phyloP scores from a whole-genome alignment of 345 rosid species.

The Viola odorata region DNA sequence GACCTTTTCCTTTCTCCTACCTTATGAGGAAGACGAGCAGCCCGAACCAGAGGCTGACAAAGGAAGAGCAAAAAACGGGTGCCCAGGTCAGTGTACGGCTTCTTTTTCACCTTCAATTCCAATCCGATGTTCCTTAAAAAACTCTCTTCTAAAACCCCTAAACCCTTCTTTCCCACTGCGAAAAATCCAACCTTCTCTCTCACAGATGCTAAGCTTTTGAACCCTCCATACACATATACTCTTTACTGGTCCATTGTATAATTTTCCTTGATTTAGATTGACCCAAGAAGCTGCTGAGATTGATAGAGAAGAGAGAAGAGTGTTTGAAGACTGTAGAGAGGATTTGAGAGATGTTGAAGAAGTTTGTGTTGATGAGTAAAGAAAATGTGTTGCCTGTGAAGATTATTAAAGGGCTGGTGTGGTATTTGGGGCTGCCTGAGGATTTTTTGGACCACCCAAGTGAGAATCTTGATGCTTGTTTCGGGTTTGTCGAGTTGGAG shows the following conservation, averaged over 20 bases:
- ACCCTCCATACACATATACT: conserved; percentile 12
- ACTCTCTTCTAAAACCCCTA: conserved; percentile 30
- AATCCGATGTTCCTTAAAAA: conserved; percentile 31
- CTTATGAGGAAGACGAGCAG: no score
- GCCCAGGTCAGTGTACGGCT: no score
- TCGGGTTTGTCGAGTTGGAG: conserved; percentile 62
- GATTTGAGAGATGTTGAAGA: conserved; percentile 57
- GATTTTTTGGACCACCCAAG: conserved; percentile 41
- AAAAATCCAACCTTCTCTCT: conserved; percentile 17
- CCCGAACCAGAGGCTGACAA: no score
- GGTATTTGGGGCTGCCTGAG: conserved; percentile 81
- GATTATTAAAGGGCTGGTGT: conserved; percentile 69
- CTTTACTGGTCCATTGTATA: conserved; percentile 63
- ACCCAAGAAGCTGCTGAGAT: conserved; percentile 65
- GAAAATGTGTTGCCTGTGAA: conserved; percentile 62
- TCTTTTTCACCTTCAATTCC: background rate
- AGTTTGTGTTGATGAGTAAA: conserved; percentile 63
- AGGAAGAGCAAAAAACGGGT: no score
- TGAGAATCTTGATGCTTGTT: conserved; percentile 36
- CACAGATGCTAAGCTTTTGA: background rate
- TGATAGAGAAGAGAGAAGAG: conserved; percentile 46
- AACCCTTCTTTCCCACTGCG: conserved; percentile 20
- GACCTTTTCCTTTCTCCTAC: no score
- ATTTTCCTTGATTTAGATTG: conserved; percentile 87
- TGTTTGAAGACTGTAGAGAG: conserved; percentile 37